Evolutionary conservation across 805 yeast species (phyloP), one percentile per base, ranked within the genome.

Genomic region (Pichia kluyveri): DNA sequence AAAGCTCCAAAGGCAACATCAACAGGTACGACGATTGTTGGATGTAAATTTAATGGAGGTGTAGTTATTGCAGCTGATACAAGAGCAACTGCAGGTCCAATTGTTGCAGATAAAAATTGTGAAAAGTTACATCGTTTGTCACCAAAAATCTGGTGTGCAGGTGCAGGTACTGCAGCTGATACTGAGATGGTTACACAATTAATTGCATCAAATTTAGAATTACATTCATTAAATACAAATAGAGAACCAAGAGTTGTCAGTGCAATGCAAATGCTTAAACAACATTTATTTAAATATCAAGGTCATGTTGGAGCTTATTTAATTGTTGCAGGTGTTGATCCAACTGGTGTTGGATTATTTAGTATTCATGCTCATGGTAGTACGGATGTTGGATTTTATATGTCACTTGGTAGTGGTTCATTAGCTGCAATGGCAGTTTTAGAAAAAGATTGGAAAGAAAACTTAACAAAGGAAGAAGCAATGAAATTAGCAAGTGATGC

Each of bases 131-230:
- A 91, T 69, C 72, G 95, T 57, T 75, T 90, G 55, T 77, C 96
- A 8, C 96, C 97, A 10, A 78, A 76, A 61, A 89, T 90, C 63
- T 91, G 97, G 97, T 91, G 99, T 80, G 99, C 99, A 45, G 99
- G 99, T 60, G 99, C 99, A 4, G 99, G 99, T 67, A 93, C 99
- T n/a, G 99, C 99, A 31, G 98, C 99, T 8, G 99, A 93, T 65
- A 93, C 97, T 12, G 98, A 93, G 66, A 88, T 89, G 81, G 98
- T 93, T 38, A 93, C 99, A 6, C 96, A 89, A 66, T 74, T 93
- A 61, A 89, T 89, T 56, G 80, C 88, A 37, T 86, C 96, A 38
- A 90, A 91, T 65, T 71, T 93, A 54, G 99, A 93, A 68, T 72
- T 93, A 52, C 99, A 91, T 67, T 73, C 95, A 9, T 72, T 89